Percentiles rank a stretch among this genome's conserved stretches.
Evolutionary conservation across 129 eudicot genomes (phyloP).

Genomic region (Sambucus nigra): DNA sequence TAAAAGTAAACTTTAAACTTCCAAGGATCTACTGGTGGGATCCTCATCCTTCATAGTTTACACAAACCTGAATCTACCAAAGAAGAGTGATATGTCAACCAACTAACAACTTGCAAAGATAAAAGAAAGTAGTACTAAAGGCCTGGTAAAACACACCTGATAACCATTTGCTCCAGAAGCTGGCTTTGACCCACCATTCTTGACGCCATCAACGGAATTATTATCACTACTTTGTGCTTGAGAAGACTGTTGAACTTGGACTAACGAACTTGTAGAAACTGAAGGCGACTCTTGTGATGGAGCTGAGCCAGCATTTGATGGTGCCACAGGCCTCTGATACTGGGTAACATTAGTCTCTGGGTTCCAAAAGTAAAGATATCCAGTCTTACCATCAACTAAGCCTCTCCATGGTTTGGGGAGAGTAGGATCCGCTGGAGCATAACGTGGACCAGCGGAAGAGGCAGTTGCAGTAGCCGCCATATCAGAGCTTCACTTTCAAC

Average conservation of each 20-base stretch:
- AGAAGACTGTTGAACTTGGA: conserved; percentile 47
- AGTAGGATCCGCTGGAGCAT: conserved; percentile 87
- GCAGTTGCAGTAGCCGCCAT: conserved; percentile 79
- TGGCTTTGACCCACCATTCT: conserved; percentile 34
- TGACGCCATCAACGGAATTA: conserved; percentile 33
- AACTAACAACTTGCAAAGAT: neutral
- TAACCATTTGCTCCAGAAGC: conserved; percentile 38
- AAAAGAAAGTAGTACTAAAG: neutral
- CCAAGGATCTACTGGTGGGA: too few species aligned
- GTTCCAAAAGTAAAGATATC: conserved; percentile 91
- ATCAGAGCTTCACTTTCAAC: conserved; percentile 20
- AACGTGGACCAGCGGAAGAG: conserved; percentile 43
- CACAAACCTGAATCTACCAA: too few species aligned
- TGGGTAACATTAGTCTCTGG: conserved; percentile 94
- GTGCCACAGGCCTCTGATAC: conserved; percentile 69
- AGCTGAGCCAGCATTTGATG: conserved; percentile 22
- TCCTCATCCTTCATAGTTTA: too few species aligned
- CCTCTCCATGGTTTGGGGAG: conserved; percentile 98
- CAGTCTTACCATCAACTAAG: conserved; percentile 82
- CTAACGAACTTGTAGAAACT: conserved; percentile 34
- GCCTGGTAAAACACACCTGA: conserved; percentile 33
- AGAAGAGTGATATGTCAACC: too few species aligned
- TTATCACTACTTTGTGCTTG: conserved; percentile 16
- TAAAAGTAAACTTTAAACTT: too few species aligned
- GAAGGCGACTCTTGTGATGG: conserved; percentile 22